Percentiles rank a stretch among this genome's conserved stretches.
Evolutionary conservation across 768 basidiomycete genomes (phyloP).

Genomic region (Leucocoprinus leucothites): DNA sequence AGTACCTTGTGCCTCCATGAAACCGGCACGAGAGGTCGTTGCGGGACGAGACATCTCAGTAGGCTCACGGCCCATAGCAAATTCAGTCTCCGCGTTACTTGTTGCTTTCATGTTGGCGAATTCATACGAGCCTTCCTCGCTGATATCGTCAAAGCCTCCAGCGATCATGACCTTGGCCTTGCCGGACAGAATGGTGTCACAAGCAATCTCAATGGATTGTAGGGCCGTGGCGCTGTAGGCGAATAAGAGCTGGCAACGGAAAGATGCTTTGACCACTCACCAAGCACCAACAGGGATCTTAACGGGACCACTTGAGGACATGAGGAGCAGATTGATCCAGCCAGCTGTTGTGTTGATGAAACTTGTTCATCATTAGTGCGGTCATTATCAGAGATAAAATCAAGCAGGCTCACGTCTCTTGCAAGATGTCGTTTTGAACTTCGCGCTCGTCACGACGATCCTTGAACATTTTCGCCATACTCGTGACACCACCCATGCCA

Average conservation of each 20-base stretch:
- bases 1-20: slow-evolving; percentile 94
- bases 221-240: slow-evolving; percentile 83
- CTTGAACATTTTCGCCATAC: slow-evolving; percentile 96
- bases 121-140: slow-evolving; percentile 97
- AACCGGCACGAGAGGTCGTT: slow-evolving; percentile 93
- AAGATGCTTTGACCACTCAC: slow-evolving; percentile 40
- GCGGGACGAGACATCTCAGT: slow-evolving; percentile 99
- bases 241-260: slow-evolving; percentile 3
- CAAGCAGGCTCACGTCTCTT: slow-evolving; percentile 83
- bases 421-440: slow-evolving; percentile 96
- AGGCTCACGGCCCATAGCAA: slow-evolving; percentile 98
- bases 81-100: slow-evolving; percentile 93
- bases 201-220: slow-evolving; percentile 98
- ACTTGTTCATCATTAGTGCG: slow-evolving; percentile 33
- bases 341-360: slow-evolving; percentile 99
- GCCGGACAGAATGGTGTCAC: slow-evolving; percentile 88
- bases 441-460: slow-evolving; percentile 98
- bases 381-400: slow-evolving; percentile 4
- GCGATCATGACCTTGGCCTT: slow-evolving; percentile 99
- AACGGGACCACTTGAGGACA: slow-evolving; percentile 96
- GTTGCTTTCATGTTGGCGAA: slow-evolving; percentile 99
- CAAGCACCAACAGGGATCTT: slow-evolving; percentile 99
- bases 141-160: slow-evolving; percentile 97
- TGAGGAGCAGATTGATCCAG: slow-evolving; percentile 91
- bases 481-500: slow-evolving; percentile 95